Conservation (phyloP, 495 filamentous ascomycete genomes). For the Barbatosphaeria neglecta region DNA sequence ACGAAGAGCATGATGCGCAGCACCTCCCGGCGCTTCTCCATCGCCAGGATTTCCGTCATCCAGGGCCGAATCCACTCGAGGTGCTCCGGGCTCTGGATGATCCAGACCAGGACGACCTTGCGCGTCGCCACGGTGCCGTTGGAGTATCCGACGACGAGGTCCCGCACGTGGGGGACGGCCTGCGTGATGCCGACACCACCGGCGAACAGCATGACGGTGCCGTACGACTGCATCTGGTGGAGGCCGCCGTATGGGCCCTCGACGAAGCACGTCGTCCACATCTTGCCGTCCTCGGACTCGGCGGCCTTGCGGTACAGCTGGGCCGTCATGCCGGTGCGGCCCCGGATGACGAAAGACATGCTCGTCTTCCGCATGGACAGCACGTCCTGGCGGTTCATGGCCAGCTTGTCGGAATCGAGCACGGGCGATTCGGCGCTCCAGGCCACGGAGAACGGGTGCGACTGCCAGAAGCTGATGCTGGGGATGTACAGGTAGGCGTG, state of each 20-base stretch:
- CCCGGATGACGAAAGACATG: conserved; percentile 68
- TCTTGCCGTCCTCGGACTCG: conserved; percentile 42
- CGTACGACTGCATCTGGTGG: conserved; percentile 60
- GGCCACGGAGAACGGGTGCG: conserved; percentile 55
- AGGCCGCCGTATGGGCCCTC: conserved; percentile 77
- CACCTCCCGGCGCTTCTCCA: conserved; percentile 71
- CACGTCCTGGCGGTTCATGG: conserved; percentile 45
- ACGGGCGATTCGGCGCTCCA: conserved; percentile 48
- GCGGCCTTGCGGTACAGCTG: conserved; percentile 58
- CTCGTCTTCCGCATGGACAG: conserved; percentile 46
- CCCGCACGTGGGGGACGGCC: conserved; percentile 64
- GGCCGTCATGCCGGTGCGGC: conserved; percentile 74
- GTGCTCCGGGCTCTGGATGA: conserved; percentile 76
- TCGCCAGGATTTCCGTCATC: conserved; percentile 88
- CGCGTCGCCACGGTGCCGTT: conserved; percentile 64
- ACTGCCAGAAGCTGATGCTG: conserved; percentile 55
- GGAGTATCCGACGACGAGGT: conserved; percentile 57
- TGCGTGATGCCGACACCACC: conserved; percentile 86
- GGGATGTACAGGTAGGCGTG: conserved; percentile 81
- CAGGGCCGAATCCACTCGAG: conserved; percentile 87
- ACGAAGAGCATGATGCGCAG: conserved; percentile 83
- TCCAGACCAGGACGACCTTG: conserved; percentile 79
- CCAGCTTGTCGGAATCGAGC: conserved; percentile 37
- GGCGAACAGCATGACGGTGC: conserved; percentile 76
- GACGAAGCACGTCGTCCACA: conserved; percentile 51